Conservation (phyloP, 2,329 filamentous ascomycete genomes). For the Dissoconium aciculare region DNA sequence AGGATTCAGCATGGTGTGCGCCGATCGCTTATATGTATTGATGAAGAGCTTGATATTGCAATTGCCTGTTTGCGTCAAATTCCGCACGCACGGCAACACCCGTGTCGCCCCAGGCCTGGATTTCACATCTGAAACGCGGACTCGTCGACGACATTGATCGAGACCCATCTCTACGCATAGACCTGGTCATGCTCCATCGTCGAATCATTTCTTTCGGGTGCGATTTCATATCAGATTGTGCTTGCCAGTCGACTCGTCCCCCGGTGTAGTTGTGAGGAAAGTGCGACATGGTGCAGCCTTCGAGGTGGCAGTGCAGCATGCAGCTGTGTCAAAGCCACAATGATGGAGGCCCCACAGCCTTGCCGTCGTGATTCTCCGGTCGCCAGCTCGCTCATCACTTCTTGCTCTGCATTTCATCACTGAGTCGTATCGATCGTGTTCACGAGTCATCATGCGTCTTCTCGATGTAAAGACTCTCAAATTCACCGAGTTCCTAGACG, state of each 20-base stretch:
- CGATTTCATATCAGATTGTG: conserved; percentile 1
- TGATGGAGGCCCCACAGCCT: background rate
- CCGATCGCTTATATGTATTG: background rate
- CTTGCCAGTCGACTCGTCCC: background rate
- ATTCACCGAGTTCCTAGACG: conserved; percentile 9
- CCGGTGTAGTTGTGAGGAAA: conserved; percentile 1
- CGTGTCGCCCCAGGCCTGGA: conserved; percentile 5
- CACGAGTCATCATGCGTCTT: conserved; percentile 6
- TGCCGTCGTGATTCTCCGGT: background rate
- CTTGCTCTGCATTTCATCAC: background rate
- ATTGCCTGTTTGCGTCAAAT: background rate
- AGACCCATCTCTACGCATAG: background rate
- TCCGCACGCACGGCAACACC: background rate
- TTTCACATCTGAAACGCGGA: conserved; percentile 1
- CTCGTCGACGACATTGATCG: conserved; percentile 1
- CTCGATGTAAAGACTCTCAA: conserved; percentile 9
- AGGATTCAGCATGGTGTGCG: background rate
- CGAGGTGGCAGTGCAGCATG: conserved; percentile 1
- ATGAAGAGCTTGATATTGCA: background rate
- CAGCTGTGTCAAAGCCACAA: conserved; percentile 1
- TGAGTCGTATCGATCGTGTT: conserved; percentile 1
- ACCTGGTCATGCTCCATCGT: background rate
- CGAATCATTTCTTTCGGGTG: conserved; percentile 1
- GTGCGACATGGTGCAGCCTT: conserved; percentile 1
- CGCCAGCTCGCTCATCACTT: conserved; percentile 1